Evolutionary conservation across 2,329 filamentous ascomycete species (phyloP).

Genomic region (Talaromyces rugulosus): DNA sequence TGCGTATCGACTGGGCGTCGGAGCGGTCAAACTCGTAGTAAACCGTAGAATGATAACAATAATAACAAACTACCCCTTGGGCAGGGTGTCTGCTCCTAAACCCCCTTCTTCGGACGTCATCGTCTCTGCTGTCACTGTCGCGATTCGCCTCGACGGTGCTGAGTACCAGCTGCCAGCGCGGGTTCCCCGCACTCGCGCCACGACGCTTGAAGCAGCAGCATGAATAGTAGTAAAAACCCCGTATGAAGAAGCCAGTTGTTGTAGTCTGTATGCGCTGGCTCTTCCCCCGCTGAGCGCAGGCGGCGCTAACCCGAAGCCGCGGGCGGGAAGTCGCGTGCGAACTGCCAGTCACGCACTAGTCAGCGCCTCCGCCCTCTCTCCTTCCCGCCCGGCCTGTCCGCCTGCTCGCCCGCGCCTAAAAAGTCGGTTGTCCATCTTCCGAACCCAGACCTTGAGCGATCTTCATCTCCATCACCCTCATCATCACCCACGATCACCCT

Average conservation of each 20-base stretch:
- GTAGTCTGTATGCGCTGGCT: background rate
- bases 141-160: too few species aligned
- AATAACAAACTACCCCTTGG: background rate
- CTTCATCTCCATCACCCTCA: constrained; percentile 6
- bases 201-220: background rate
- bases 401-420: background rate
- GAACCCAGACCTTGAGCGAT: background rate
- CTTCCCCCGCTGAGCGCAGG: background rate
- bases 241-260: background rate
- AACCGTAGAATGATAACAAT: background rate
- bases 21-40: background rate
- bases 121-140: background rate
- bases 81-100: background rate
- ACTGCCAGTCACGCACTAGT: background rate
- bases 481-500: background rate
- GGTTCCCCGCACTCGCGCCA: background rate
- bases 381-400: background rate
- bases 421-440: background rate
- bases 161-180: background rate
- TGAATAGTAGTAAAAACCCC: background rate
- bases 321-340: background rate
- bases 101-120: background rate
- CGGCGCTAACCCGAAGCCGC: background rate
- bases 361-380: background rate
- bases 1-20: background rate